Conservation (phyloP, 768 basidiomycete species). For the Mrakia gelida region DNA sequence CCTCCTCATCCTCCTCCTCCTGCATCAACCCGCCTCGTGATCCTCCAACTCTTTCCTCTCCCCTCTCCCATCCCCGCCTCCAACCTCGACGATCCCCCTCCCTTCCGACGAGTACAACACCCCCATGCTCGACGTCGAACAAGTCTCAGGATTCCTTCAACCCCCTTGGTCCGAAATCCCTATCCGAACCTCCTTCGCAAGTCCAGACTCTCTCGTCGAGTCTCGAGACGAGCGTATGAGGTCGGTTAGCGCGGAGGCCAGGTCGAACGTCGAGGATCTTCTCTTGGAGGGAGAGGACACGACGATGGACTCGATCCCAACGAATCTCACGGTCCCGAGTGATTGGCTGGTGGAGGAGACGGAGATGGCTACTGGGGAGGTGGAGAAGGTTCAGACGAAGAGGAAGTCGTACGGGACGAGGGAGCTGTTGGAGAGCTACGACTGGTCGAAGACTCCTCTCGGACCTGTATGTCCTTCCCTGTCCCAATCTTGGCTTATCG, state of each 20-base stretch:
- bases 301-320: too few relatives aligned
- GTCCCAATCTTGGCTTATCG: too few relatives aligned
- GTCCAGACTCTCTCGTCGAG: too few relatives aligned
- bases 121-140: too few relatives aligned
- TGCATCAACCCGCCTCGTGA: background rate
- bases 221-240: too few relatives aligned
- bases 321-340: too few relatives aligned
- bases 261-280: too few relatives aligned
- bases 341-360: too few relatives aligned
- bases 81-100: background rate
- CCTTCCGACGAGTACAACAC: background rate
- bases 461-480: too few relatives aligned
- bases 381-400: background rate
- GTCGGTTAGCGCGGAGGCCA: too few relatives aligned
- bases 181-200: too few relatives aligned
- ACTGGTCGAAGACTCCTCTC: background rate
- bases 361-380: background rate
- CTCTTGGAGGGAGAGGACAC: too few relatives aligned
- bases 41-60: background rate
- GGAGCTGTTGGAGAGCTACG: slow-evolving; percentile 7
- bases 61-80: background rate
- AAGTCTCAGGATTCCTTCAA: background rate
- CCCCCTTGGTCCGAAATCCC: background rate
- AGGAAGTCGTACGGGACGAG: background rate
- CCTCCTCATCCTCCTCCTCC: background rate